These are phyloP conservation scores for Yarrowia alimentaria DNA, from an alignment of 805 yeast species.

Conservation along the genomic window DNA sequence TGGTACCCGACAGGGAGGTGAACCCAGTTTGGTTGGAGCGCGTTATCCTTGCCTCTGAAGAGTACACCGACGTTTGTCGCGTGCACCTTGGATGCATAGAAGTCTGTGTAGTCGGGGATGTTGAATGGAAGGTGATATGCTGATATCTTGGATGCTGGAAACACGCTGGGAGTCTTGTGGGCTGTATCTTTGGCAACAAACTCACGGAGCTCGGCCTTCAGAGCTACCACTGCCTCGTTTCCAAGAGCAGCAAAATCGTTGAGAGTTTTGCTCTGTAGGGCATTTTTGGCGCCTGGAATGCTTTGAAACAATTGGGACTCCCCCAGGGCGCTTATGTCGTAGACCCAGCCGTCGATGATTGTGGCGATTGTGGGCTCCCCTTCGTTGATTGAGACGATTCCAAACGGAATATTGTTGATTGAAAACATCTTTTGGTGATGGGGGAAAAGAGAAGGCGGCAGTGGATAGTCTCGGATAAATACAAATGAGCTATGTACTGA, in stretches of 20 bases:
- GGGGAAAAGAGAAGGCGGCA: neutral
- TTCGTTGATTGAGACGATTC: constrained; percentile 31
- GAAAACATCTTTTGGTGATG: constrained; percentile 33
- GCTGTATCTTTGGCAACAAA: constrained; percentile 20
- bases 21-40: constrained; percentile 34
- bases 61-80: constrained; percentile 35
- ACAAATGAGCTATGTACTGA: no score
- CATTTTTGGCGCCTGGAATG: constrained; percentile 1
- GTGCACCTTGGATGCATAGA: constrained; percentile 34
- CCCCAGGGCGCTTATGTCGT: constrained; percentile 32
- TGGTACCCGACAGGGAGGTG: constrained; percentile 37
- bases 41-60: constrained; percentile 34
- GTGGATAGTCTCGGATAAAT: neutral
- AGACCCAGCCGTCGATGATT: constrained; percentile 32
- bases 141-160: constrained; percentile 11
- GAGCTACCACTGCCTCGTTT: constrained; percentile 30
- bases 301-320: constrained; percentile 16
- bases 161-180: constrained; percentile 2
- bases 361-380: constrained; percentile 30
- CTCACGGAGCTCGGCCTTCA: constrained; percentile 25
- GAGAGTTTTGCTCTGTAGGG: constrained; percentile 25
- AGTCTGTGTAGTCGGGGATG: constrained; percentile 37
- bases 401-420: constrained; percentile 35
- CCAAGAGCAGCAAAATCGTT: constrained; percentile 34
- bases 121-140: constrained; percentile 32